phyloP scores from a whole-genome alignment of 495 filamentous ascomycete genomes.

The Halenospora varia region DNA sequence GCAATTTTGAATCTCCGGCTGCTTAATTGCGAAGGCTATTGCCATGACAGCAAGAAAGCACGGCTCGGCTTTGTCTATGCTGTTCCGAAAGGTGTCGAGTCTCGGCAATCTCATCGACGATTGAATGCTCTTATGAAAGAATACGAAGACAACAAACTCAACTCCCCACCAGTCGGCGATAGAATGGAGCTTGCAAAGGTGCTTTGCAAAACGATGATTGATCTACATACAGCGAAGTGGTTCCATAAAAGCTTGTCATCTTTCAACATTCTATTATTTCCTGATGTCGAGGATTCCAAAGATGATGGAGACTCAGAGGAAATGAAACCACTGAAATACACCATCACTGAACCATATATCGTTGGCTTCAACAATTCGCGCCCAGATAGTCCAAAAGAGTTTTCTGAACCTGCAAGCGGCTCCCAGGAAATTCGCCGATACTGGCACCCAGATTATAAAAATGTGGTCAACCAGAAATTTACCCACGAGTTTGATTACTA shows the following conservation, averaged over 20 bases:
- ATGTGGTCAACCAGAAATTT: neutral
- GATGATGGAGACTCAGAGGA: neutral
- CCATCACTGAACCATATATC: neutral
- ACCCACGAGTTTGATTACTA: constrained; percentile 1
- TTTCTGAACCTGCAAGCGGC: neutral
- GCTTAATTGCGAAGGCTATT: neutral
- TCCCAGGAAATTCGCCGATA: neutral
- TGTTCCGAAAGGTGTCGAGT: neutral
- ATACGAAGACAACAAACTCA: neutral
- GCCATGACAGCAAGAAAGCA: neutral
- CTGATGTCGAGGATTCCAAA: neutral
- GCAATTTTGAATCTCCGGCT: neutral
- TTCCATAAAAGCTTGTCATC: neutral
- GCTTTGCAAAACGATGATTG: neutral
- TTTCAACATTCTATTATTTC: neutral
- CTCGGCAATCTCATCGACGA: neutral
- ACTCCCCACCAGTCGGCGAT: neutral
- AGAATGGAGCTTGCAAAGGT: neutral
- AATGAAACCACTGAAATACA: neutral
- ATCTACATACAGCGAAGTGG: neutral
- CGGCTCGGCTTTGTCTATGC: constrained; percentile 1
- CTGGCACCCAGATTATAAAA: neutral
- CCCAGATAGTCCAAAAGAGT: neutral
- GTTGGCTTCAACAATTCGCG: neutral
- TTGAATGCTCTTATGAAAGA: neutral